Conservation (phyloP, 805 yeast species). For the Cyberlindnera saturnus region DNA sequence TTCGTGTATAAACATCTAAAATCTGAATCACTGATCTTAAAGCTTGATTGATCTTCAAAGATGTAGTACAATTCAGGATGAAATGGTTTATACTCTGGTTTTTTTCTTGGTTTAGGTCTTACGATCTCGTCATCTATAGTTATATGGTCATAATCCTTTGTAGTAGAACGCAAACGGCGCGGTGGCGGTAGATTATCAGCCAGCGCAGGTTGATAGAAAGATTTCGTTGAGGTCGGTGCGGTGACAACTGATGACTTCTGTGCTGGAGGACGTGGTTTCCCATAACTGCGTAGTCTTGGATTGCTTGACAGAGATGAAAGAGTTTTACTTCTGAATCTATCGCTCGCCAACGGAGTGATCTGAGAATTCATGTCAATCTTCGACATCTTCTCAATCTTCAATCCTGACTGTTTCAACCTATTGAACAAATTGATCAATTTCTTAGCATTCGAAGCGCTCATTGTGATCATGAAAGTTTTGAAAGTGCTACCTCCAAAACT, state of each 20-base stretch:
- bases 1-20: conserved; percentile 72
- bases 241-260: no score
- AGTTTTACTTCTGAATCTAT: no score
- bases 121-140: background rate
- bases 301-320: no score
- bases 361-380: background rate
- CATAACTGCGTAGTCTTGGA: no score
- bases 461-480: background rate
- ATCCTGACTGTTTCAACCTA: background rate
- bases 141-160: conserved; percentile 3
- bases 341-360: background rate
- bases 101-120: background rate
- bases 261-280: no score
- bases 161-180: background rate
- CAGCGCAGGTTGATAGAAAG: conserved; percentile 1
- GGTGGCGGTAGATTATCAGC: background rate
- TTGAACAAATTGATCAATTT: background rate
- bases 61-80: conserved; percentile 41
- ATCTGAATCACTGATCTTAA: conserved; percentile 62
- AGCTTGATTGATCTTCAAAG: conserved; percentile 47
- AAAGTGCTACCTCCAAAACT: no score
- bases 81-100: conserved; percentile 16
- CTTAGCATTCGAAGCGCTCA: background rate
- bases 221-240: conserved; percentile 1
- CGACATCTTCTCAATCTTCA: background rate